phyloP scores from a whole-genome alignment of 305 asterid genomes.

The Fraxinus greggii region DNA sequence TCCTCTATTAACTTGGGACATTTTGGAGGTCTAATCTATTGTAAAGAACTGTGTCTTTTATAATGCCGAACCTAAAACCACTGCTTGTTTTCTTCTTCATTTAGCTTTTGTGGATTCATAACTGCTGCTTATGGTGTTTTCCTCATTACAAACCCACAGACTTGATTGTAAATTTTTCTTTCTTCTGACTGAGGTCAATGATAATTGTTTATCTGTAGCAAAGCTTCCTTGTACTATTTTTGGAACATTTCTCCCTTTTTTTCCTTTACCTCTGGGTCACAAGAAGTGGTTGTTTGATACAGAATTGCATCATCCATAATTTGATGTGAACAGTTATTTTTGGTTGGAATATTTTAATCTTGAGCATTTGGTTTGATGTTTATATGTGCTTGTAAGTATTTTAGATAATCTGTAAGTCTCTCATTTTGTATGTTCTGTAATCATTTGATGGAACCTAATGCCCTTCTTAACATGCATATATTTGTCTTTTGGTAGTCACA shows the following conservation, averaged over 20 bases:
- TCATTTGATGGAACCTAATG: constrained; percentile 20
- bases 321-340: neutral
- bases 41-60: neutral
- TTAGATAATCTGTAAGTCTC: neutral
- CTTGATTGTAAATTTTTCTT: neutral
- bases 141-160: neutral
- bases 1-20: neutral
- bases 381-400: constrained; percentile 9
- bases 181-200: neutral
- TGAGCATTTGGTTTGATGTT: constrained; percentile 10
- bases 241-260: neutral
- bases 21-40: neutral
- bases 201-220: neutral
- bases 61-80: neutral
- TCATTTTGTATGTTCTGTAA: neutral
- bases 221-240: neutral
- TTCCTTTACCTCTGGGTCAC: neutral
- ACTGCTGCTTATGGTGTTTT: neutral
- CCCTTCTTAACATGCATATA: neutral
- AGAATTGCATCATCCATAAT: neutral
- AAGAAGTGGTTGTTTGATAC: neutral
- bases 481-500: constrained; percentile 50
- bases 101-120: neutral
- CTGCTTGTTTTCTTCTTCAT: neutral
- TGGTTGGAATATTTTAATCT: constrained; percentile 12